phyloP scores from a whole-genome alignment of 225 moss, liverwort and hornwort species.

The Physcomitrellopsis africana region DNA sequence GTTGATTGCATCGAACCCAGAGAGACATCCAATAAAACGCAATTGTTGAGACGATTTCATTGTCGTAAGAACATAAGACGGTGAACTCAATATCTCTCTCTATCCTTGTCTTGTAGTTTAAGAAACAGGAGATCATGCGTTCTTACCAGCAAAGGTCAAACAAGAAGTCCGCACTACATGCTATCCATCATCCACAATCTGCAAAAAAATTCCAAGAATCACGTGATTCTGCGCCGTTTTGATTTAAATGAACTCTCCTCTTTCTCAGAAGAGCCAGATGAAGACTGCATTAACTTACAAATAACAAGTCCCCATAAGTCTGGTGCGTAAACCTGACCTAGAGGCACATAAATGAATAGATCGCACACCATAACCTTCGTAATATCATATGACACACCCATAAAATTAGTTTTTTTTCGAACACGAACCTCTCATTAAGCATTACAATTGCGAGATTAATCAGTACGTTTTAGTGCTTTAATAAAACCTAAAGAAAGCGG shows the following conservation, averaged over 20 bases:
- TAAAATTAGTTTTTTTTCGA: background rate
- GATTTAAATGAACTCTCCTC: background rate
- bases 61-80: constrained; percentile 27
- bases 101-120: constrained; percentile 20
- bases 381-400: constrained; percentile 27
- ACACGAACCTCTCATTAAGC: constrained; percentile 29
- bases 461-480: background rate
- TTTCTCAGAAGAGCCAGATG: constrained; percentile 8
- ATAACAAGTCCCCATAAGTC: constrained; percentile 33
- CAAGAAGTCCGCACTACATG: constrained; percentile 52
- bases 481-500: constrained; percentile 15
- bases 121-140: constrained; percentile 38
- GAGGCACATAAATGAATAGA: constrained; percentile 36
- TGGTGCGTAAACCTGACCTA: constrained; percentile 28
- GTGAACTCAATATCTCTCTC: constrained; percentile 20
- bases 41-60: constrained; percentile 26
- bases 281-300: constrained; percentile 27
- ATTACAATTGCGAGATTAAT: constrained; percentile 17
- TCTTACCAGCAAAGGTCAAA: constrained; percentile 53
- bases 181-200: constrained; percentile 59
- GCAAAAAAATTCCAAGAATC: constrained; percentile 43
- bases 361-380: constrained; percentile 23
- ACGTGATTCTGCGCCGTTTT: constrained; percentile 23
- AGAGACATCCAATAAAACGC: constrained; percentile 11
- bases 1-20: constrained; percentile 18